These are phyloP conservation scores for Geotrichum restrictum DNA, from an alignment of 1,139 yeast species.

Conservation along the genomic window DNA sequence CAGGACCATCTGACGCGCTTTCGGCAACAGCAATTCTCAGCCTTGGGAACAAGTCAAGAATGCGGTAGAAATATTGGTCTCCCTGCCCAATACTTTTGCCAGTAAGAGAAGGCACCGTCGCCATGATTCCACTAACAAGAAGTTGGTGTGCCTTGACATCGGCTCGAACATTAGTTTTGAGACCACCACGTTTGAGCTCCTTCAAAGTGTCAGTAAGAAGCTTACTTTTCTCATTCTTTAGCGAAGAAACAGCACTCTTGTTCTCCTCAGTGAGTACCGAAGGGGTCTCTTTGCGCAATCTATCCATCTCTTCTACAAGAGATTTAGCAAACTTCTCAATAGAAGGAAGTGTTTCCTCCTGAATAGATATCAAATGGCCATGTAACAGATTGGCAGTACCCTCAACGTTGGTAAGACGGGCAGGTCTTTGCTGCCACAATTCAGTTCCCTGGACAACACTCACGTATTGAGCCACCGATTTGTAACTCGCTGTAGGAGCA, in stretches of 20 bases:
- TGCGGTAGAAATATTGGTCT: constrained; percentile 62
- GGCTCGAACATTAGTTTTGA: constrained; percentile 60
- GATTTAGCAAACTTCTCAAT: constrained; percentile 54
- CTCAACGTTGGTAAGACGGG: constrained; percentile 49
- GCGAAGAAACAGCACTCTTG: constrained; percentile 65
- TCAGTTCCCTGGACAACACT: constrained; percentile 35
- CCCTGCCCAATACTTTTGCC: constrained; percentile 43
- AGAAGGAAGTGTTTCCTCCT: constrained; percentile 38
- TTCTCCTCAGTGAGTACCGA: constrained; percentile 61
- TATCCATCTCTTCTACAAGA: constrained; percentile 55
- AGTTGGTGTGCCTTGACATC: constrained; percentile 62
- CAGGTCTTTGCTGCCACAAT: constrained; percentile 55
- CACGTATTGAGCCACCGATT: constrained; percentile 20
- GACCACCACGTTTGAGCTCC: constrained; percentile 70
- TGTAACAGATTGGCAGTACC: constrained; percentile 39
- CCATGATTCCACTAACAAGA: constrained; percentile 59
- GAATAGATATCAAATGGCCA: constrained; percentile 21
- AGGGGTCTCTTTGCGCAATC: constrained; percentile 75
- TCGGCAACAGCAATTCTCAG: constrained; percentile 59
- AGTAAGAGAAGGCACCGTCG: constrained; percentile 50
- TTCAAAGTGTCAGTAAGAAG: constrained; percentile 71
- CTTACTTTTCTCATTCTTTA: constrained; percentile 76
- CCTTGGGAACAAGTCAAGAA: constrained; percentile 77
- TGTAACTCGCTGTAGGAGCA: constrained; percentile 17
- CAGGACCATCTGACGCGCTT: constrained; percentile 69